A percentile compares a stretch with the other conserved stretches of the same genome.
These are phyloP conservation scores for Penicillium nucicola DNA, from an alignment of 495 filamentous ascomycete species.

Conservation along the genomic window DNA sequence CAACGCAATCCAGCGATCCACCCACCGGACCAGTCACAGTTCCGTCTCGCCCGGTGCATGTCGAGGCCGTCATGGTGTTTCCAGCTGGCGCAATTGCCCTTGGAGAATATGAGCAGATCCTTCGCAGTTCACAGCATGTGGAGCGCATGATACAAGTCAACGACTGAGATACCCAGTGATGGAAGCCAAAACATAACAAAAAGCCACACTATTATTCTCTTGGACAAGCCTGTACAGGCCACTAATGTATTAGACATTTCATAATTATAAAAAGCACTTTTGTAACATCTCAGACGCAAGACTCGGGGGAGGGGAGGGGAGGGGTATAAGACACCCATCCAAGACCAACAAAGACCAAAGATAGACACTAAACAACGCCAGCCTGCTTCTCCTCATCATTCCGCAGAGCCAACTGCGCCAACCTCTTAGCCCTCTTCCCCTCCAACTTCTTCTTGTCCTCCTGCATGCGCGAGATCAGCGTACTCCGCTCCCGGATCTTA, in stretches of 20 bases:
- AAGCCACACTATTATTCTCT: not conserved
- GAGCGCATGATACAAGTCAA: conserved; percentile 21
- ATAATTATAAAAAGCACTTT: conserved; percentile 4
- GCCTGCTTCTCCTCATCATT: conserved; percentile 17
- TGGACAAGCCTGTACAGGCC: not conserved
- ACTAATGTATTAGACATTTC: conserved; percentile 5
- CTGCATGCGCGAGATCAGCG: conserved; percentile 65
- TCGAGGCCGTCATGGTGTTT: conserved; percentile 69
- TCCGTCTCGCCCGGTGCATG: conserved; percentile 26
- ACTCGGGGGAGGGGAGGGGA: too few relatives aligned
- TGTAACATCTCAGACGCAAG: conserved; percentile 16
- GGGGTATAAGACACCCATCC: conserved; percentile 13
- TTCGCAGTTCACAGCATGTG: conserved; percentile 32
- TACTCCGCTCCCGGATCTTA: conserved; percentile 61
- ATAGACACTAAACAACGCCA: conserved; percentile 5
- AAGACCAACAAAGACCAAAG: not conserved
- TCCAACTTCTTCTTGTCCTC: conserved; percentile 65
- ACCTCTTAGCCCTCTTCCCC: conserved; percentile 29
- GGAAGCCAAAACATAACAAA: not conserved
- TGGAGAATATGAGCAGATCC: conserved; percentile 57
- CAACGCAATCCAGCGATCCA: not conserved
- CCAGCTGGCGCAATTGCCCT: conserved; percentile 61
- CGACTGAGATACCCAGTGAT: conserved; percentile 5
- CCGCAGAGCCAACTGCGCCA: not conserved
- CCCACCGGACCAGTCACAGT: not conserved